Base-by-base conservation (phyloP, 257 asterid genomes). In the Coffea canephora region DNA sequence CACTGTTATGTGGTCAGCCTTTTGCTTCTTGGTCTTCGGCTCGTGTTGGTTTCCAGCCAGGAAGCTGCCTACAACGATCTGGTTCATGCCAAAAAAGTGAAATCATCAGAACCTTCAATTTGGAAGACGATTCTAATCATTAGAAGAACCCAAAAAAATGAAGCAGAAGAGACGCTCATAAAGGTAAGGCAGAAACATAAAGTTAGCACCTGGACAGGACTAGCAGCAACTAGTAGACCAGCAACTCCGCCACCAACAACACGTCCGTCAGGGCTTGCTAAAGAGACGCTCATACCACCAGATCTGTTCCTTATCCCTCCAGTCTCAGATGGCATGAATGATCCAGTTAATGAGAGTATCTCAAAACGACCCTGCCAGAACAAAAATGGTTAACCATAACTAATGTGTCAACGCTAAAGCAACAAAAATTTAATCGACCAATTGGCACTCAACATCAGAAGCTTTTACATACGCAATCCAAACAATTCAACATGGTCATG, bases 241-340 rank as follows among this genome's bases (percentile, higher is more conserved):
- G 98, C 97, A 50, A 95, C 97, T 57, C 98, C 97, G 55, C 99
- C 99, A 0, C 99, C 99, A 0, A 95, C 89, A 69, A 95, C 98
- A 57, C 99, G 97, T 9, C 99, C 99, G 6, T 95, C 97, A 0
- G 99, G 97, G 78, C 97, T 91, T 25, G 92, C 96, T 85, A 95
- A 85, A 34, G 99, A 95, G 54, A 93, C 97, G 54, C 98, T 95
- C 99, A 95, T 95, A 41, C 99, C 99, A 4, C 99, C 99, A 4
- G 98, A 85, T 84, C 98, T 84, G 84, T 92, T 93, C 81, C 93
- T 92, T 85, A 93, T 91, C 71, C 98, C 98, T 68, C 98, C 98
- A 27, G 79, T 88, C 82, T 95, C 99, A 0, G 92, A 86, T 61
- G 97, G 97, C 96, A 89, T 90, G 78, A 93, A 95, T 13, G 98